A percentile compares a stretch with the other conserved stretches of the same genome.
Evolutionary conservation across 805 yeast species (phyloP).

Genomic region (Zygoascus flipseniorum): DNA sequence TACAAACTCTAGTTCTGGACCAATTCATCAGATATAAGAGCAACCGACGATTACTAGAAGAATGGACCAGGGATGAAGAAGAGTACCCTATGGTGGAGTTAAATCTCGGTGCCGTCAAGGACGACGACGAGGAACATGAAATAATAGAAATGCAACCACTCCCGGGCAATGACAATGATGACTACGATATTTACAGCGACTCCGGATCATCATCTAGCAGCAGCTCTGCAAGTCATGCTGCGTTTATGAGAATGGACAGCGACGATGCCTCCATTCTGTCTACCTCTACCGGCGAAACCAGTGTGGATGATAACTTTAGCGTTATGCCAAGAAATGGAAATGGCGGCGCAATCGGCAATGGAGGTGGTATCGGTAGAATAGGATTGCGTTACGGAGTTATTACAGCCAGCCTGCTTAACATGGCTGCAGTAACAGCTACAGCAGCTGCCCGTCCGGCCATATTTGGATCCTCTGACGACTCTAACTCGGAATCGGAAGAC

Average conservation of each 20-base stretch:
- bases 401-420: slow-evolving; percentile 10
- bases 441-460: slow-evolving; percentile 1
- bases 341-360: background rate
- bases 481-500: background rate
- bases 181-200: background rate
- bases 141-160: background rate
- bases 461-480: background rate
- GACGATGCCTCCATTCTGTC: background rate
- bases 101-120: background rate
- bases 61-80: background rate
- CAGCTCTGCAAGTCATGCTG: background rate
- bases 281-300: background rate
- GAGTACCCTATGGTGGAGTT: slow-evolving; percentile 1
- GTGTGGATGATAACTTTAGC: background rate
- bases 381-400: slow-evolving; percentile 7
- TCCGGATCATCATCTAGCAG: background rate
- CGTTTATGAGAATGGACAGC: background rate
- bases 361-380: background rate
- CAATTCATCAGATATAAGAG: background rate
- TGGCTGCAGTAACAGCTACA: slow-evolving; percentile 10
- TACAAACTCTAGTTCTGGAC: background rate
- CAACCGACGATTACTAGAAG: background rate
- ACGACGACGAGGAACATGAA: background rate
- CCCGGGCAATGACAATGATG: background rate
- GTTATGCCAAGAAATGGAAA: background rate